These are phyloP conservation scores for Diutina pseudorugosa DNA, from an alignment of 1,139 yeast genomes.

Conservation along the genomic window DNA sequence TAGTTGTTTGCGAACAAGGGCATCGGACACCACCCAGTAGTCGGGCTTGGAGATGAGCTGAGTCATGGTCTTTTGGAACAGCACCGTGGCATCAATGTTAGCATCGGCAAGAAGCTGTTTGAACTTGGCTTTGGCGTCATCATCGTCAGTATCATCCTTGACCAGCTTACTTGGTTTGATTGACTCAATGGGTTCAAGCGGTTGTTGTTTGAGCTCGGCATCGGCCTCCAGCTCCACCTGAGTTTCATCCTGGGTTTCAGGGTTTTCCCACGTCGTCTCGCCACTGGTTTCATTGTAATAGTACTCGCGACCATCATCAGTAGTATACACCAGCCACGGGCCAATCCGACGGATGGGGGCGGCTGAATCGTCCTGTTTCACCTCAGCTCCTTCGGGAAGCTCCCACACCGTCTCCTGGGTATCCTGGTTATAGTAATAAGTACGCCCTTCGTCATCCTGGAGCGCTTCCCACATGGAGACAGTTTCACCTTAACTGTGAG, in stretches of 20 bases:
- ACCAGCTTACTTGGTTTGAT: too few relatives aligned
- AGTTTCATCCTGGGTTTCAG: constrained; percentile 26
- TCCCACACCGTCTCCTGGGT: constrained; percentile 78
- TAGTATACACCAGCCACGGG: constrained; percentile 48
- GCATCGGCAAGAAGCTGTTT: constrained; percentile 37
- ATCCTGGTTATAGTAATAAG: constrained; percentile 55
- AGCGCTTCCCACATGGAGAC: constrained; percentile 66
- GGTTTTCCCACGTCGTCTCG: constrained; percentile 75
- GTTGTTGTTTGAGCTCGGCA: not conserved
- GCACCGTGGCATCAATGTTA: constrained; percentile 62
- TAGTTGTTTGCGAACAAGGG: constrained; percentile 44
- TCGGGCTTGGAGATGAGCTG: constrained; percentile 44
- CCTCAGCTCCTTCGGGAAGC: constrained; percentile 32
- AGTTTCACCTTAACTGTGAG: too few relatives aligned
- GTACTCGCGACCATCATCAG: constrained; percentile 63
- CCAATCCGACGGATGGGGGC: not conserved
- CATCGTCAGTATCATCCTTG: too few relatives aligned
- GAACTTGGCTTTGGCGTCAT: constrained; percentile 25
- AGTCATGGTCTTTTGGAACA: constrained; percentile 59
- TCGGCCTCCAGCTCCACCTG: not conserved
- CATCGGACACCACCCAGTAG: constrained; percentile 59
- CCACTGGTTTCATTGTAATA: constrained; percentile 58
- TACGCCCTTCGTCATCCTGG: constrained; percentile 52
- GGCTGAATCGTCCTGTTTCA: not conserved
- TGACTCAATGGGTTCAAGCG: not conserved